Evolutionary conservation across 805 yeast genomes (phyloP).

Genomic region (Metschnikowia henanensis): DNA sequence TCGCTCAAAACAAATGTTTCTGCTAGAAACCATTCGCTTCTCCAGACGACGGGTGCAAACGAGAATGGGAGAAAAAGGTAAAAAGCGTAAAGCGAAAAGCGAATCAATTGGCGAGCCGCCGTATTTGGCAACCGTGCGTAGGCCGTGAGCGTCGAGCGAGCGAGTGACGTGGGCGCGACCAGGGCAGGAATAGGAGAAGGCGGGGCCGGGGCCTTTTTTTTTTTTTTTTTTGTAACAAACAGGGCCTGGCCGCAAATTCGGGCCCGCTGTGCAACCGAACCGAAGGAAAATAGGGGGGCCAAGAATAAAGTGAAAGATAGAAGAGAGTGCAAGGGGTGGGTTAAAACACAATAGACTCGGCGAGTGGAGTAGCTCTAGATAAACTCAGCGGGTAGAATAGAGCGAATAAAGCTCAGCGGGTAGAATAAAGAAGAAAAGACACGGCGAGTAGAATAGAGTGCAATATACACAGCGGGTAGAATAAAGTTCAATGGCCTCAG

Average conservation of each 20-base stretch:
- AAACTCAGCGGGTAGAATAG: too few species aligned
- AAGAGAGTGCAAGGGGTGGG: not conserved
- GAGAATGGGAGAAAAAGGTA: not conserved
- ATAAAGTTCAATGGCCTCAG: too few species aligned
- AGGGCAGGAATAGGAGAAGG: constrained; percentile 13
- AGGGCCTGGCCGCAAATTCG: constrained; percentile 7
- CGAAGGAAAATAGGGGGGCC: not conserved
- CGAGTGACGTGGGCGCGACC: constrained; percentile 8
- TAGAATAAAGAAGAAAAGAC: too few species aligned
- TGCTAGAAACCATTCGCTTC: not conserved
- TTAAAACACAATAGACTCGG: too few species aligned
- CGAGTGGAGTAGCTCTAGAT: too few species aligned
- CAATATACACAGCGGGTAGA: too few species aligned
- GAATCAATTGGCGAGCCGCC: not conserved
- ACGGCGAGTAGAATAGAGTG: too few species aligned
- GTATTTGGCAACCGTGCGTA: constrained; percentile 7
- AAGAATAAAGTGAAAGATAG: not conserved
- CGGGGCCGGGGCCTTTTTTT: constrained; percentile 11
- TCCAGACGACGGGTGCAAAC: too few species aligned
- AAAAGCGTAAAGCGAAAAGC: constrained; percentile 1
- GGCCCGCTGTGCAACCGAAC: not conserved
- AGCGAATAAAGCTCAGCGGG: too few species aligned
- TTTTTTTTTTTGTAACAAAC: too few species aligned
- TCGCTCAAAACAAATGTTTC: not conserved
- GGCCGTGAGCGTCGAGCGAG: constrained; percentile 9